Evolutionary conservation across 2,329 filamentous ascomycete species (phyloP).

Genomic region (Grosmannia serpens): DNA sequence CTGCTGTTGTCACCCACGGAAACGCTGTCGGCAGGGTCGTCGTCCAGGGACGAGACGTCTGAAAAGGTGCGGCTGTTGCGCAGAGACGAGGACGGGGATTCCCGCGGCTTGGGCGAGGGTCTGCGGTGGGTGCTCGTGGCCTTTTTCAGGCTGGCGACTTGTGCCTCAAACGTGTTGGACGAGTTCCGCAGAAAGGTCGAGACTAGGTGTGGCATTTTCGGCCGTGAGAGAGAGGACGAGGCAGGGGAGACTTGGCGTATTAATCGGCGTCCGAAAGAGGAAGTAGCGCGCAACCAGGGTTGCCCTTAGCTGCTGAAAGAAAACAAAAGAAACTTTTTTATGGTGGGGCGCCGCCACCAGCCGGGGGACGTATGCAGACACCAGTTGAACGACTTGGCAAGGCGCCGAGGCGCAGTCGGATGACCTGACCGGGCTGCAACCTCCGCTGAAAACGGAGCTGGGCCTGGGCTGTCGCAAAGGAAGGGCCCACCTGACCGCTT

Average conservation of each 20-base stretch:
- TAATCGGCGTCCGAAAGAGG: not conserved
- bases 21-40: conserved; percentile 17
- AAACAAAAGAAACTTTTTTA: not conserved
- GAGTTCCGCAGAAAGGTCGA: conserved; percentile 45
- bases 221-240: not conserved
- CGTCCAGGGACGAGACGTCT: conserved; percentile 25
- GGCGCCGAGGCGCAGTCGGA: not conserved
- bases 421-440: not conserved
- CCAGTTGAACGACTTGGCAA: not conserved
- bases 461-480: not conserved
- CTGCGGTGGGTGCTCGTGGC: conserved; percentile 20
- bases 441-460: not conserved
- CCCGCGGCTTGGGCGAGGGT: conserved; percentile 15
- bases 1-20: not conserved
- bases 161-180: conserved; percentile 32
- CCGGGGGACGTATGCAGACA: not conserved
- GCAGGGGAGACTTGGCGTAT: not conserved
- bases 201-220: conserved; percentile 44
- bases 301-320: not conserved
- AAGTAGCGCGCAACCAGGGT: not conserved
- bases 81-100: conserved; percentile 11
- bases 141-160: conserved; percentile 38
- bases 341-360: not conserved
- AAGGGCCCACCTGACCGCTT: not conserved
- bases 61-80: conserved; percentile 21